Conservation (phyloP, 768 basidiomycete genomes). For the Cystofilobasidium capitatum region DNA sequence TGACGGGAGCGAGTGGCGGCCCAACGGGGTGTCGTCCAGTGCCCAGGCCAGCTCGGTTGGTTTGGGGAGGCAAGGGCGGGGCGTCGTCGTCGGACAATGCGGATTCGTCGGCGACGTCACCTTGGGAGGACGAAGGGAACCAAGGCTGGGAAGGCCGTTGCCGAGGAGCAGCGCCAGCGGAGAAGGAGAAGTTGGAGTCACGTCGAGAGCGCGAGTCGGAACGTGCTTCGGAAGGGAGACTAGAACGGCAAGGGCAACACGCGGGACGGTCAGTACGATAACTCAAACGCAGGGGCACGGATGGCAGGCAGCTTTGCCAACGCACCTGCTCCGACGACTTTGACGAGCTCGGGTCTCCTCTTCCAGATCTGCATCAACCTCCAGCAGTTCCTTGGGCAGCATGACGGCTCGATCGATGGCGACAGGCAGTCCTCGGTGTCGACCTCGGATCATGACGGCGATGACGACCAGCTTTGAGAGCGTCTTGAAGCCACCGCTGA, state of each 20-base stretch:
- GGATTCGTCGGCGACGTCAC: background rate
- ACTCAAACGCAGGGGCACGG: background rate
- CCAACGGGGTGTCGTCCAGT: background rate
- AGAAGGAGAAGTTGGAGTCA: background rate
- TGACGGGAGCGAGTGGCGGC: background rate
- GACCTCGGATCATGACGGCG: conserved; percentile 84
- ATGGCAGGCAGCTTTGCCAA: too few species aligned
- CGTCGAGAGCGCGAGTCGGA: background rate
- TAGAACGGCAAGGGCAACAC: background rate
- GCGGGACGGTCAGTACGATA: background rate
- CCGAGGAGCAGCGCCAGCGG: background rate
- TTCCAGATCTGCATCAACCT: conserved; percentile 24
- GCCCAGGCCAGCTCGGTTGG: background rate
- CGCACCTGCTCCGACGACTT: conserved; percentile 11
- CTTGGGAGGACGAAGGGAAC: background rate
- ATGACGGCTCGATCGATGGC: conserved; percentile 80
- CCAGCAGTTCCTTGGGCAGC: conserved; percentile 54
- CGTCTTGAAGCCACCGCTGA: conserved; percentile 65
- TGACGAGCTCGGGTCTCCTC: conserved; percentile 20
- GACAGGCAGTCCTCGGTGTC: conserved; percentile 77
- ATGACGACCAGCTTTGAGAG: conserved; percentile 81
- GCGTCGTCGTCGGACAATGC: conserved; percentile 2
- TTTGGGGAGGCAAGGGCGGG: background rate
- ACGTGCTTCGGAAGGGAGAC: background rate
- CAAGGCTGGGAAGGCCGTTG: background rate